Evolutionary conservation across 805 yeast genomes (phyloP).

Genomic region (Metschnikowia sp.): DNA sequence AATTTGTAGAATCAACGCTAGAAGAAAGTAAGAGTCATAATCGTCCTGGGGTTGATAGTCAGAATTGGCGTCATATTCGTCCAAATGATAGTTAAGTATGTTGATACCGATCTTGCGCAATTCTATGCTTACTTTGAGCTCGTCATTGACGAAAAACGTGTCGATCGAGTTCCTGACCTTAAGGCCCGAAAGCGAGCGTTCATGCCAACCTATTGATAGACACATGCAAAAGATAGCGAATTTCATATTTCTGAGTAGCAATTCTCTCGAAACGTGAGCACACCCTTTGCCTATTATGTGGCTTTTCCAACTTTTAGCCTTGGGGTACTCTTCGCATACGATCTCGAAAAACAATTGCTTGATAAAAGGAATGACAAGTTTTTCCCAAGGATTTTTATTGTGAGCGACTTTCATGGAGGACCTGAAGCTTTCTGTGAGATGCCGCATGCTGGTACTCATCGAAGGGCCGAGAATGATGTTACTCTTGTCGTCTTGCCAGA

Average conservation of each 20-base stretch:
- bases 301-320: conserved; percentile 11
- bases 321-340: conserved; percentile 22
- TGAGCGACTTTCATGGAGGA: conserved; percentile 26
- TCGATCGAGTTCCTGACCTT: conserved; percentile 15
- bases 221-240: conserved; percentile 16
- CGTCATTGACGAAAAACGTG: conserved; percentile 20
- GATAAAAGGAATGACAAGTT: conserved; percentile 28
- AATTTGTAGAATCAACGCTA: conserved; percentile 36
- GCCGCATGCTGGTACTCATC: conserved; percentile 18
- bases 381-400: conserved; percentile 26
- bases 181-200: conserved; percentile 6
- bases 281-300: conserved; percentile 8
- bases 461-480: conserved; percentile 19
- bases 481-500: conserved; percentile 7
- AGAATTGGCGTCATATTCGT: conserved; percentile 34
- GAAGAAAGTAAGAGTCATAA: conserved; percentile 32
- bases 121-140: conserved; percentile 29
- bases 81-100: conserved; percentile 38
- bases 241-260: conserved; percentile 12
- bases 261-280: conserved; percentile 6
- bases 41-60: conserved; percentile 17
- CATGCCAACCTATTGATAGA: conserved; percentile 13
- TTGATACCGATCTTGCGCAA: conserved; percentile 35
- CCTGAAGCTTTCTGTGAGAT: conserved; percentile 20
- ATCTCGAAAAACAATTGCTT: conserved; percentile 30